Conservation (phyloP, 2,329 filamentous ascomycete genomes). For the Eurotiales sp. region DNA sequence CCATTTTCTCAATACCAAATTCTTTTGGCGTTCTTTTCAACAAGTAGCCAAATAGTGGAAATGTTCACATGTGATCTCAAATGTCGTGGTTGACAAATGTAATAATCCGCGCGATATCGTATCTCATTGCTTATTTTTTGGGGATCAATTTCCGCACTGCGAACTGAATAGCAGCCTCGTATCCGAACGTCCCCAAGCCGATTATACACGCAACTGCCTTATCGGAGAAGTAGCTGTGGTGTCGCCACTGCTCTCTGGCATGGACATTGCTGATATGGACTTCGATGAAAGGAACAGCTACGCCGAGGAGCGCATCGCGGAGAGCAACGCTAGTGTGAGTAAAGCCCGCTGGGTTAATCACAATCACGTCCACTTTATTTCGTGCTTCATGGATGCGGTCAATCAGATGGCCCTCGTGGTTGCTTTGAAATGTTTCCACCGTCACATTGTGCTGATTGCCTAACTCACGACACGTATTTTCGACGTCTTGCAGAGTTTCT, state of each 20-base stretch:
- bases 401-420: constrained; percentile 71
- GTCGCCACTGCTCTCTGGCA: constrained; percentile 63
- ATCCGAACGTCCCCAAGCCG: constrained; percentile 62
- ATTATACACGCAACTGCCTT: constrained; percentile 72
- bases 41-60: too few relatives aligned
- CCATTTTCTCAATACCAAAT: too few relatives aligned
- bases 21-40: too few relatives aligned
- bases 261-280: constrained; percentile 75
- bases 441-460: constrained; percentile 47
- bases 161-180: constrained; percentile 58
- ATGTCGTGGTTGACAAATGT: too few relatives aligned
- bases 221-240: constrained; percentile 69
- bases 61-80: too few relatives aligned
- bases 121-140: too few relatives aligned
- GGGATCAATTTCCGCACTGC: constrained; percentile 34
- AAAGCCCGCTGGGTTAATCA: constrained; percentile 73
- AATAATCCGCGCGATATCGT: too few relatives aligned
- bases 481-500: constrained; percentile 63
- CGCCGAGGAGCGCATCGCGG: constrained; percentile 67
- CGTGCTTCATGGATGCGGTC: constrained; percentile 69
- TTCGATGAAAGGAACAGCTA: constrained; percentile 71
- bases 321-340: constrained; percentile 75
- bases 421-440: constrained; percentile 66
- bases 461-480: constrained; percentile 47
- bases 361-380: constrained; percentile 53